Evolutionary conservation across 805 yeast genomes (phyloP).

Genomic region (Trichomonascus vanleenenianus): DNA sequence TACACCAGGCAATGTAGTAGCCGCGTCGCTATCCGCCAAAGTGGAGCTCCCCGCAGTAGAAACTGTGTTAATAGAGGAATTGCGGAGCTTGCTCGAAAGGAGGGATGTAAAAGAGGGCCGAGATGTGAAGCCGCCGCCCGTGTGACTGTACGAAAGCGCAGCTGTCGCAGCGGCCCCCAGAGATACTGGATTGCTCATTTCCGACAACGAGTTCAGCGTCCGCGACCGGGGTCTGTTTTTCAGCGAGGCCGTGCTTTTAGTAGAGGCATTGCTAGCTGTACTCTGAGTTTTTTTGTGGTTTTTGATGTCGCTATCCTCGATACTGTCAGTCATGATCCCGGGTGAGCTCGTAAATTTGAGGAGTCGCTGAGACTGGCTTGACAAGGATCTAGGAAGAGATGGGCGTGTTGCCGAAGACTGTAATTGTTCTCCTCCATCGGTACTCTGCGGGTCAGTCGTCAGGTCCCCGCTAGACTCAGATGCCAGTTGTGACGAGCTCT

Average conservation of each 20-base stretch:
- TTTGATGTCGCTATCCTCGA: not conserved
- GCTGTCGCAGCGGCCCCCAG: constrained; percentile 2
- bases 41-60: too few relatives aligned
- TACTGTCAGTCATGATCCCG: not conserved
- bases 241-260: not conserved
- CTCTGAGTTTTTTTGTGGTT: not conserved
- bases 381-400: not conserved
- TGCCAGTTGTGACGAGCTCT: not conserved
- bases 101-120: constrained; percentile 14
- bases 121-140: not conserved
- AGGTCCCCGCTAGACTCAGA: not conserved
- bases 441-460: not conserved
- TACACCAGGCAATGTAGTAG: not conserved
- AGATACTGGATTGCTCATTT: not conserved
- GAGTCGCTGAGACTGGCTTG: constrained; percentile 1
- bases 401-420: not conserved
- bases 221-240: constrained; percentile 14
- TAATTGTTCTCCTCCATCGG: not conserved
- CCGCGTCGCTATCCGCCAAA: not conserved
- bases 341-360: not conserved
- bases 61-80: not conserved
- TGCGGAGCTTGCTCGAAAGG: constrained; percentile 8
- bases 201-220: constrained; percentile 15
- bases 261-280: not conserved
- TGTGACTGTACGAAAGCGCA: not conserved